Evolutionary conservation across 2,329 filamentous ascomycete genomes (phyloP), one percentile per base, ranked within the genome.

Genomic region (Annulohypoxylon truncatum): DNA sequence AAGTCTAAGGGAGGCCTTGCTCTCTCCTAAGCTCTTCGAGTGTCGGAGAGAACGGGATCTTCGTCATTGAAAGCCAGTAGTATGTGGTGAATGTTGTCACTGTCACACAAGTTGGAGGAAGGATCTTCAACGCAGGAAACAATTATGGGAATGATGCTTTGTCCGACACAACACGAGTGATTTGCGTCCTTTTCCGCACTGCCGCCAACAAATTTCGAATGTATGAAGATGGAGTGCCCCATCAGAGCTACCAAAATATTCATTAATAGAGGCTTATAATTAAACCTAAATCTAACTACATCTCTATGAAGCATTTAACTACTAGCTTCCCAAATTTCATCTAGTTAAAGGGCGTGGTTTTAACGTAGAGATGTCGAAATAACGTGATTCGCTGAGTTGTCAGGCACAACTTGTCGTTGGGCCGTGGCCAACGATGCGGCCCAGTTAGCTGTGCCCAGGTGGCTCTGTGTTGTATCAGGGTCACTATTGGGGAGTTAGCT

Each of bases 361-460:
- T 68, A 68, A 53, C 38, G 26, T 29, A 15, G 29, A 57, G 52
- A 52, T 10, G 20, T 42, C 18, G 12, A 15, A 15, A 44, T 54
- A 35, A 58, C 38, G 57, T 68, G 66, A 68, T 68, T 68, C 66
- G 66, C 51, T 44, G 46, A 55, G 50, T 52, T 42, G 55, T 68
- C 66, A 63, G 66, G 66, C 66, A 60, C 62, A 63, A 66, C 47
- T 50, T 40, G 42, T 52, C 20, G 66, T 68, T 68, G 66, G 66
- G 66, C 66, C 53, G 15, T 50, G 48, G 52, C 56, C 59, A 55
- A 63, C 31, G 53, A 29, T 35, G 54, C 59, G 48, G 29, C 59
- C 66, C 66, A 68, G 66, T 68, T 20, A 66, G 33, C 46, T 68
- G 31, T 60, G 33, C 48, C 66, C 66, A 68, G 59, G 66, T 66